These are phyloP conservation scores for Colletotrichum agaves DNA, from an alignment of 2,329 filamentous ascomycete genomes.

Conservation along the genomic window DNA sequence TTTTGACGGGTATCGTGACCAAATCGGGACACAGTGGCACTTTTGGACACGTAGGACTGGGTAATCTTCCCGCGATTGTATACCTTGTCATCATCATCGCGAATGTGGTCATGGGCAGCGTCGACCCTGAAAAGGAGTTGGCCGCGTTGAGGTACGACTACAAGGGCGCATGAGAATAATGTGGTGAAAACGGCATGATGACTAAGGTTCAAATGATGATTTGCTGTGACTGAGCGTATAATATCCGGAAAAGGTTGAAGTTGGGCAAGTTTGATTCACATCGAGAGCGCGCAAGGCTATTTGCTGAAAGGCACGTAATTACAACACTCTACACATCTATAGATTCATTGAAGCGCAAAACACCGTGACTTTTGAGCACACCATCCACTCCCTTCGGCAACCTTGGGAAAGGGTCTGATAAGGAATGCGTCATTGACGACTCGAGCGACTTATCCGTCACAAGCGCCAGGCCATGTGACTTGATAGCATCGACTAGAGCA, in stretches of 20 bases:
- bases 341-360: constrained; percentile 91
- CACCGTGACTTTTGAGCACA: constrained; percentile 84
- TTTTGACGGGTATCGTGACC: constrained; percentile 54
- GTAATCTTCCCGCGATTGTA: constrained; percentile 65
- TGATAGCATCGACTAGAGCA: constrained; percentile 90
- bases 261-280: constrained; percentile 2
- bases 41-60: constrained; percentile 56
- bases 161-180: constrained; percentile 67
- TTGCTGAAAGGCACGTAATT: constrained; percentile 13
- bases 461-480: constrained; percentile 90
- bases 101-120: constrained; percentile 73
- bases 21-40: constrained; percentile 44
- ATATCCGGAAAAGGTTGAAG: not conserved
- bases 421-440: constrained; percentile 51
- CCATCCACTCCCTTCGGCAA: constrained; percentile 89
- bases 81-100: constrained; percentile 70
- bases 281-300: constrained; percentile 25
- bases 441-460: constrained; percentile 86
- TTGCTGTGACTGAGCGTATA: not conserved
- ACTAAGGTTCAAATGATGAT: constrained; percentile 28
- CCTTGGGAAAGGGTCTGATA: constrained; percentile 64
- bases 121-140: constrained; percentile 76
- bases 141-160: constrained; percentile 71
- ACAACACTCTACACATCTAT: constrained; percentile 72
- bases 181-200: not conserved